Conservation (phyloP, 2,329 filamentous ascomycete genomes). For the Neonectria faginata region DNA sequence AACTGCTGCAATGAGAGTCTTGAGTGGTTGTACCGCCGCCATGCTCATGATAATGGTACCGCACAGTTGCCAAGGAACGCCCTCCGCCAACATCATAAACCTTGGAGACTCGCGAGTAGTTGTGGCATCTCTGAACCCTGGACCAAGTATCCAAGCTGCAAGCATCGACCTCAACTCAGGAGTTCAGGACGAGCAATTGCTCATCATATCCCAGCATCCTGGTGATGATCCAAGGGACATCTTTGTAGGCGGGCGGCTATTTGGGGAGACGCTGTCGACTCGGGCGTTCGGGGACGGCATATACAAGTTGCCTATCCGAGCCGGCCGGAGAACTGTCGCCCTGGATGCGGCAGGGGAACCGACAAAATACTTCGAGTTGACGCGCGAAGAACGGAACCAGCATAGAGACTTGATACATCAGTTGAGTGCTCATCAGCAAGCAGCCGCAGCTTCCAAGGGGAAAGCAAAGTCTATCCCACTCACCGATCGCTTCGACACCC, state of each 20-base stretch:
- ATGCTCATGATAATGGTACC: conserved; percentile 17
- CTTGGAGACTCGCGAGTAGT: conserved; percentile 18
- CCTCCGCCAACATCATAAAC: conserved; percentile 7
- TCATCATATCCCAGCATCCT: conserved; percentile 12
- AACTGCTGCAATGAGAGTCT: conserved; percentile 7
- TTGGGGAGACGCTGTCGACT: conserved; percentile 19
- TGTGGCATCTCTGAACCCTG: conserved; percentile 3
- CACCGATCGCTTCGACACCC: conserved; percentile 10
- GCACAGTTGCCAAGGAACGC: not conserved
- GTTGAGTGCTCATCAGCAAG: conserved; percentile 8
- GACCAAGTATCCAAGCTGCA: not conserved
- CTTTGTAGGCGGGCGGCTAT: conserved; percentile 13
- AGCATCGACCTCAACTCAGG: conserved; percentile 10
- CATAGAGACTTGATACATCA: conserved; percentile 13
- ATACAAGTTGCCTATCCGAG: conserved; percentile 14
- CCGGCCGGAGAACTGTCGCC: not conserved
- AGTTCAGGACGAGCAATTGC: conserved; percentile 9
- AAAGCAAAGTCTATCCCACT: conserved; percentile 10
- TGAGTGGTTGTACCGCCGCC: conserved; percentile 17
- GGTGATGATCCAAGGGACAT: conserved; percentile 15
- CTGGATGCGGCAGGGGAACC: not conserved
- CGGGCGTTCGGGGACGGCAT: conserved; percentile 15
- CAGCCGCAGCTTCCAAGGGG: conserved; percentile 6
- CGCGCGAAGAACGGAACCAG: not conserved
- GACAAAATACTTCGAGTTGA: conserved; percentile 2